Conservation (phyloP, 2,329 filamentous ascomycete genomes). For the Trichophyton equinum region DNA sequence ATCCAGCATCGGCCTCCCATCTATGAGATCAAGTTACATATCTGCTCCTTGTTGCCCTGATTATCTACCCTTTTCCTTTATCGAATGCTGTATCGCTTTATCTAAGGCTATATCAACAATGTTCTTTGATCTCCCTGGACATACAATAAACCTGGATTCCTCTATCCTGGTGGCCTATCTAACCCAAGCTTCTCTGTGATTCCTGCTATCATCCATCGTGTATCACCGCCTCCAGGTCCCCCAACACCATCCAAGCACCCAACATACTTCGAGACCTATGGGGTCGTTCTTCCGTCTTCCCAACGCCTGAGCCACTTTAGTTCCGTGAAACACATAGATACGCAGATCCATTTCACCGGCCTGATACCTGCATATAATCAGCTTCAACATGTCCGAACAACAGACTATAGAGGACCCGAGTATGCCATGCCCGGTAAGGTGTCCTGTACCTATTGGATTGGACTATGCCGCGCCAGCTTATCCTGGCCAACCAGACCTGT, state of each 20-base stretch:
- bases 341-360: too few relatives aligned
- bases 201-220: too few relatives aligned
- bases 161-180: background rate
- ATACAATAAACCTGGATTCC: background rate
- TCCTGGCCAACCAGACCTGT: constrained; percentile 19
- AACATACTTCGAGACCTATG: too few relatives aligned
- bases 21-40: too few relatives aligned
- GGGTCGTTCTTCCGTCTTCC: too few relatives aligned
- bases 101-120: background rate
- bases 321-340: too few relatives aligned
- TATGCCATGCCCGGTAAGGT: background rate
- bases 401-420: background rate
- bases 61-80: background rate
- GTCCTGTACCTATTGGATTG: background rate
- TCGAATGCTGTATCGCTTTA: background rate
- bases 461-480: constrained; percentile 12
- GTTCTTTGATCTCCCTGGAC: background rate
- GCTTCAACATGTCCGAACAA: background rate
- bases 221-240: too few relatives aligned
- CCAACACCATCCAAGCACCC: too few relatives aligned
- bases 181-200: background rate
- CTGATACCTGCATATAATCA: too few relatives aligned
- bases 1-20: background rate
- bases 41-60: background rate
- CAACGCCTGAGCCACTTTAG: too few relatives aligned